phyloP scores from a whole-genome alignment of 768 basidiomycete species.

The Amanita thiersii region DNA sequence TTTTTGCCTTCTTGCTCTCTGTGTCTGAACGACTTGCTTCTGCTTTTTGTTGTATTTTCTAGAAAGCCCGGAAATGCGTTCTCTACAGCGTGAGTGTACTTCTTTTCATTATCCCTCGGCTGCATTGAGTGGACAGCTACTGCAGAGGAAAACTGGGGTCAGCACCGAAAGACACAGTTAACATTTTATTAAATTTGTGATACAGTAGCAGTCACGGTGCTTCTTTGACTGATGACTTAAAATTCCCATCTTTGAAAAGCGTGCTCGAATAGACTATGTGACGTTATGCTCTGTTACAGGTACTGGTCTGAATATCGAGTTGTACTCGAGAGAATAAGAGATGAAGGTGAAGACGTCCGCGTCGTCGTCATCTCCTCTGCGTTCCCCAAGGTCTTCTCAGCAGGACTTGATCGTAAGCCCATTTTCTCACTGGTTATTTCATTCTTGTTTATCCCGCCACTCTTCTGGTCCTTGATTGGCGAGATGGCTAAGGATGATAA shows the following conservation, averaged over 20 bases:
- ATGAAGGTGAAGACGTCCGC: constrained; percentile 47
- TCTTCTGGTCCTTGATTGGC: no score
- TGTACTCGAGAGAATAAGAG: constrained; percentile 48
- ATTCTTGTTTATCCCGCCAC: no score
- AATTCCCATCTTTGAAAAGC: background rate
- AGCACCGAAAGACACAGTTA: background rate
- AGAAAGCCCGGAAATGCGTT: constrained; percentile 69
- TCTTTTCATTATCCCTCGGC: no score
- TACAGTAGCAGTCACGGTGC: no score
- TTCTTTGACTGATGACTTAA: background rate
- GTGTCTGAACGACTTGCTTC: background rate
- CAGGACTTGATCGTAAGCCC: constrained; percentile 69
- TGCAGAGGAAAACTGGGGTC: no score
- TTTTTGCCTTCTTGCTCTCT: no score
- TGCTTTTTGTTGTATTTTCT: background rate
- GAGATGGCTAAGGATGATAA: no score
- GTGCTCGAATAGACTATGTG: no score
- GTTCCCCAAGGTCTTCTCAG: constrained; percentile 69
- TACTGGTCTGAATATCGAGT: constrained; percentile 67
- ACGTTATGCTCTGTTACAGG: constrained; percentile 29
- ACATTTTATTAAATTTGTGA: no score
- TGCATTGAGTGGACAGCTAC: no score
- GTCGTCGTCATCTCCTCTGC: constrained; percentile 67
- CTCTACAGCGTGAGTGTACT: constrained; percentile 33
- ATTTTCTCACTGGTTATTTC: no score